These are phyloP conservation scores for Phyllostachys edulis DNA, from an alignment of 176 grass and related monocot species.

Conservation along the genomic window DNA sequence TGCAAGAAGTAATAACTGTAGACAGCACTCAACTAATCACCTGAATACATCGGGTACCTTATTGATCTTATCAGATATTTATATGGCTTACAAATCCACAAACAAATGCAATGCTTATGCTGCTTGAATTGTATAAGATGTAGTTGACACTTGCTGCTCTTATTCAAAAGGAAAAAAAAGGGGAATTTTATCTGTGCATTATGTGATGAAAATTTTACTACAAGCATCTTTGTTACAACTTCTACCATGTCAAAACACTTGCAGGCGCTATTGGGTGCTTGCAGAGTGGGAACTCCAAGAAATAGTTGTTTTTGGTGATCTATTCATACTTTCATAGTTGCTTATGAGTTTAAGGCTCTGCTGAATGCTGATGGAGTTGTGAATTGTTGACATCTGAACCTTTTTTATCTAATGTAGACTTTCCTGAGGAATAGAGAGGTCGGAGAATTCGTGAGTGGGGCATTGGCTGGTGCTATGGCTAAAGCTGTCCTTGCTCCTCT, in stretches of 20 bases:
- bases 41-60: background rate
- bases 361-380: background rate
- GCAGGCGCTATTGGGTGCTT: background rate
- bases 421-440: constrained; percentile 58
- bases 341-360: background rate
- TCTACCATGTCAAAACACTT: background rate
- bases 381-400: background rate
- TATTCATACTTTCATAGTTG: constrained; percentile 9
- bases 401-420: constrained; percentile 38
- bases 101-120: background rate
- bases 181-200: background rate
- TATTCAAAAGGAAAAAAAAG: background rate
- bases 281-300: background rate
- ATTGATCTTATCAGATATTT: background rate
- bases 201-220: background rate
- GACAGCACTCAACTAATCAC: background rate
- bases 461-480: constrained; percentile 88
- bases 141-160: background rate
- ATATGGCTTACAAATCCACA: background rate
- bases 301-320: background rate
- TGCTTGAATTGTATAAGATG: background rate
- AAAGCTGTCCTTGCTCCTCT: constrained; percentile 84
- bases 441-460: constrained; percentile 80
- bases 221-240: background rate
- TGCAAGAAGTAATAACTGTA: background rate